These are phyloP conservation scores for Geotrichum aggregatum DNA, from an alignment of 1,139 yeast genomes.

Conservation along the genomic window DNA sequence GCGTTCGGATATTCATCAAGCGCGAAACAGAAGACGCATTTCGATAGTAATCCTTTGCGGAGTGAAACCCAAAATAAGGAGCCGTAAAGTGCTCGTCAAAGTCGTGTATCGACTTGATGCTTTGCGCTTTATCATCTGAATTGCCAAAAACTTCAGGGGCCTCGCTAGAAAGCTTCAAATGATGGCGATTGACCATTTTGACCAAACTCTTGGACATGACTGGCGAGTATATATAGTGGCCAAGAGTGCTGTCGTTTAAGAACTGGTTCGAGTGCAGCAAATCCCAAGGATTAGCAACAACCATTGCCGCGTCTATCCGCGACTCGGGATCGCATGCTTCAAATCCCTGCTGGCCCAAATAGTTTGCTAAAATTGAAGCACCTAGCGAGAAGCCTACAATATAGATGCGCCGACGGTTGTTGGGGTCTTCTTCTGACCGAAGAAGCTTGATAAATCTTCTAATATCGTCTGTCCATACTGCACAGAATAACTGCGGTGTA, in stretches of 20 bases:
- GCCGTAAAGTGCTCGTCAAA: conserved; percentile 76
- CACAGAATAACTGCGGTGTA: conserved; percentile 71
- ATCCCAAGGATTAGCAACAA: conserved; percentile 85
- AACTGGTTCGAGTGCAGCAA: conserved; percentile 55
- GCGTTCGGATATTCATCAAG: conserved; percentile 55
- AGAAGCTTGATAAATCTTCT: conserved; percentile 54
- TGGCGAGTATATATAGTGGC: conserved; percentile 59
- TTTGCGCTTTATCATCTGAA: conserved; percentile 30
- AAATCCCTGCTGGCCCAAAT: conserved; percentile 66
- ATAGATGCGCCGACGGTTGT: conserved; percentile 57
- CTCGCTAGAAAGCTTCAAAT: conserved; percentile 45
- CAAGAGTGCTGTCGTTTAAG: conserved; percentile 53
- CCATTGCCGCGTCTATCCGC: conserved; percentile 58
- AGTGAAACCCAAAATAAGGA: conserved; percentile 64
- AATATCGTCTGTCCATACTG: conserved; percentile 69
- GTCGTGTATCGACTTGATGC: conserved; percentile 46
- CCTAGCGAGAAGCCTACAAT: conserved; percentile 86
- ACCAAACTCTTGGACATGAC: conserved; percentile 63
- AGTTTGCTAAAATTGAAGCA: conserved; percentile 71
- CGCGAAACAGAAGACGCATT: conserved; percentile 61
- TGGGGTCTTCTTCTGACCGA: conserved; percentile 52
- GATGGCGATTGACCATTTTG: conserved; percentile 60
- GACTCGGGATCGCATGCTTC: conserved; percentile 33
- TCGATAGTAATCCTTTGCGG: conserved; percentile 69
- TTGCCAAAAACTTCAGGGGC: conserved; percentile 38